Evolutionary conservation across 73 alveolate genomes (phyloP).

Genomic region (Urostyla sp.): DNA sequence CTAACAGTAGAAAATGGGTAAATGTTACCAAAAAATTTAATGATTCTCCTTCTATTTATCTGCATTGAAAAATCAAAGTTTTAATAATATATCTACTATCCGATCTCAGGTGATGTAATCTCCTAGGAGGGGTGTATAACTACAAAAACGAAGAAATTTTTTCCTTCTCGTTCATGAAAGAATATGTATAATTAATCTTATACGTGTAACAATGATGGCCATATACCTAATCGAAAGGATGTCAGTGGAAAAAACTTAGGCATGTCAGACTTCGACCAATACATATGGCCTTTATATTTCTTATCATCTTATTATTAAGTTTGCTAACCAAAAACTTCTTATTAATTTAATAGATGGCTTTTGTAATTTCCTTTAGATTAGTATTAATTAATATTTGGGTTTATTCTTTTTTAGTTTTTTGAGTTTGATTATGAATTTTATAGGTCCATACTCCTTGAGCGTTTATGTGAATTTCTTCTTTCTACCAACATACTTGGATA

Average conservation of each 20-base stretch:
- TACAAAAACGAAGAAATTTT: conserved; percentile 56
- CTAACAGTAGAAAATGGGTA: conserved; percentile 52
- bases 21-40: conserved; percentile 47
- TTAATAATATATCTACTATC: not conserved
- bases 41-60: conserved; percentile 29
- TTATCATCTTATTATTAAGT: not conserved
- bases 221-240: conserved; percentile 37
- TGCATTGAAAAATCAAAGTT: conserved; percentile 28
- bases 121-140: conserved; percentile 54
- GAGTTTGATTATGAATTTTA: no score
- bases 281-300: conserved; percentile 5
- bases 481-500: no score
- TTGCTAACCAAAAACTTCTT: not conserved
- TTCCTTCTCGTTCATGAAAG: not conserved
- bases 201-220: conserved; percentile 50
- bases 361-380: not conserved
- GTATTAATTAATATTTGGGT: no score
- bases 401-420: no score
- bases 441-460: no score
- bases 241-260: conserved; percentile 60
- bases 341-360: not conserved
- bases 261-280: conserved; percentile 19
- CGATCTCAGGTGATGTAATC: not conserved
- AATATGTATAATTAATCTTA: conserved; percentile 47
- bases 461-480: no score